Conservation (phyloP, 306 rosid species). For the Castanea mollissima region DNA sequence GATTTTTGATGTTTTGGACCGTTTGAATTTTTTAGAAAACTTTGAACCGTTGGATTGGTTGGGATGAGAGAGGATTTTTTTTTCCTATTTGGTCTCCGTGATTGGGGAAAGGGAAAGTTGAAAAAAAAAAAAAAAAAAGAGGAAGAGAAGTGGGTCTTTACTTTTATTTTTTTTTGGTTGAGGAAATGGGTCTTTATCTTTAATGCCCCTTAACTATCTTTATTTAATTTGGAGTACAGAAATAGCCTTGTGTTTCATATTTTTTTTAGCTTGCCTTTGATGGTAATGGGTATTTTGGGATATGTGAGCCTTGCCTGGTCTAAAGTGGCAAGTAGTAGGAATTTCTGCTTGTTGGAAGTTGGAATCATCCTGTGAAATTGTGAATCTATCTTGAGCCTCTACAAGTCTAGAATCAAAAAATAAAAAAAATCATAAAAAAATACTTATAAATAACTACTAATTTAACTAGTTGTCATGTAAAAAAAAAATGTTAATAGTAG, state of each 20-base stretch:
- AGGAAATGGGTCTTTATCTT: too few species aligned
- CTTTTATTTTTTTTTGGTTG: background rate
- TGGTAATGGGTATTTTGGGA: background rate
- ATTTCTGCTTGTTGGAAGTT: too few species aligned
- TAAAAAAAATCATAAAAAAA: too few species aligned
- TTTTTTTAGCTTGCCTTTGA: background rate
- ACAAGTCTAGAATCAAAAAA: too few species aligned
- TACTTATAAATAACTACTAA: too few species aligned
- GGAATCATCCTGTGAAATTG: too few species aligned
- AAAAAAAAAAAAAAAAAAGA: background rate
- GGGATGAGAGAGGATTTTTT: background rate
- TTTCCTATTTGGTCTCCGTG: background rate
- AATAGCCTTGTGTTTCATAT: background rate
- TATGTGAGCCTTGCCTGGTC: too few species aligned
- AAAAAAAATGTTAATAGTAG: fast-evolving
- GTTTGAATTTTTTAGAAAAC: too few species aligned
- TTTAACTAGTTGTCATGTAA: too few species aligned
- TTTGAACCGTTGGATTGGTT: background rate
- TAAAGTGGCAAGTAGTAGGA: too few species aligned
- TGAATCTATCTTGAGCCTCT: too few species aligned
- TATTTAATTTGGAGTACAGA: background rate
- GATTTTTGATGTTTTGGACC: background rate
- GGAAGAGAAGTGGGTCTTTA: background rate
- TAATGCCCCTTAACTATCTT: too few species aligned
- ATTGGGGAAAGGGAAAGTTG: background rate